Evolutionary conservation across 805 yeast genomes (phyloP).

Genomic region (Cyberlindnera nakhonratchasimensis): DNA sequence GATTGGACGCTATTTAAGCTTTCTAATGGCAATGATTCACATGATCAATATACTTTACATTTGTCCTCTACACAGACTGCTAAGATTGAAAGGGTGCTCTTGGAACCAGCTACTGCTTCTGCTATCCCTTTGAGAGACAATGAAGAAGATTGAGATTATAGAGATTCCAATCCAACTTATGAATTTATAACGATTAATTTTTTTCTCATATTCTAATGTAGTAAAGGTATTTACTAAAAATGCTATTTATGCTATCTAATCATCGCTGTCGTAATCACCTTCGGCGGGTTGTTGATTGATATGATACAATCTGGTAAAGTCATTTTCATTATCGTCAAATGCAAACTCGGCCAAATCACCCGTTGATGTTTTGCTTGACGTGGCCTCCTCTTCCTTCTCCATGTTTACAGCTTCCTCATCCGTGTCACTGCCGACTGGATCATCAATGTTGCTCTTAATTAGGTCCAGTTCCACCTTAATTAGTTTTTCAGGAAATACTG

Average conservation of each 20-base stretch:
- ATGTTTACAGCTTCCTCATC: not conserved
- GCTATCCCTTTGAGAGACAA: not conserved
- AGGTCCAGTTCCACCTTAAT: slow-evolving; percentile 15
- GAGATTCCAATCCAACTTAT: not conserved
- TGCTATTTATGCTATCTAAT: not conserved
- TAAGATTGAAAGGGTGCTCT: slow-evolving; percentile 8
- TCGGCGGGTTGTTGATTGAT: not conserved
- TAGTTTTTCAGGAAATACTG: slow-evolving; percentile 20
- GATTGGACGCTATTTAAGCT: slow-evolving; percentile 27
- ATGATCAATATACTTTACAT: slow-evolving; percentile 14
- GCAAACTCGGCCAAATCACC: not conserved
- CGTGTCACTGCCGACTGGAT: not conserved
- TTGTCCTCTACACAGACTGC: slow-evolving; percentile 15
- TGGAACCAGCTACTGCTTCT: slow-evolving; percentile 2
- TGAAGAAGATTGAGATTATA: not conserved
- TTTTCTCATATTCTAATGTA: not conserved
- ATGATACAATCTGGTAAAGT: not conserved
- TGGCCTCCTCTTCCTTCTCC: too few relatives aligned
- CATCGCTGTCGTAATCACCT: not conserved
- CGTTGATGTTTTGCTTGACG: too few relatives aligned
- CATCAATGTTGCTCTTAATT: slow-evolving; percentile 12
- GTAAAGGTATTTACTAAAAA: too few relatives aligned
- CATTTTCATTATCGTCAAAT: slow-evolving; percentile 1
- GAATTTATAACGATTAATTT: not conserved
- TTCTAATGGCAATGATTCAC: slow-evolving; percentile 10